Evolutionary conservation across 768 basidiomycete genomes (phyloP), one percentile per base, ranked within the genome.

Genomic region (Paxillus rubicundulus): DNA sequence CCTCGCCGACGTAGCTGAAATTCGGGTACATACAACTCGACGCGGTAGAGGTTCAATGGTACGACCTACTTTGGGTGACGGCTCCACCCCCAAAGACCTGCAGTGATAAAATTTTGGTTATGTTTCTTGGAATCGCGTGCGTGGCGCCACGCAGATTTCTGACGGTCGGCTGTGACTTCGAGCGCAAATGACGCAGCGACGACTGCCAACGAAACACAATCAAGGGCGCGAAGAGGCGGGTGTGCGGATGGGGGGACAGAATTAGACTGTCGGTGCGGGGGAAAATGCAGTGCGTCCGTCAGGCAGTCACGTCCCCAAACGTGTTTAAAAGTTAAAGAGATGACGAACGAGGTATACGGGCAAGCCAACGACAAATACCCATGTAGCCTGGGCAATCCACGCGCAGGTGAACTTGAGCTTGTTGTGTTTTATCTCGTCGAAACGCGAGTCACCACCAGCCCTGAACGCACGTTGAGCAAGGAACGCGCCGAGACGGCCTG

Each of bases 1-100:
- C 76, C 71, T 90, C 87, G 16, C 82, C 85, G 33, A 86, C 77
- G 62, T 89, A 88, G 69, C 87, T 88, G 50, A 41, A 17, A n/a
- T 14, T 49, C 39, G 8, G 28, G 32, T 39, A 24, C 24, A 24
- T 24, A 24, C 30, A 21, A 16, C 27, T 53, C 17, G 30, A 17
- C 3, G 20, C 10, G 8, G 42, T 14, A 7, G 41, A 43, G 27
- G 37, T 41, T 32, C 32, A 24, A 24, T 9, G 16, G 27, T 16
- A 42, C 24, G 4, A 24, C 75, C 36, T 64, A 89, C 87, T 89
- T 90, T 18, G 88, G 88, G 59, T 89, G 89, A 21, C 88, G 70
- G 57, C 80, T 83, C 41, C 80, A 64, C 18, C 76, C 70, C 87
- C 87, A 92, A 16, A 89, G 67, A 2, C 88, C 88, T 27, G 71